Evolutionary conservation across 2,329 filamentous ascomycete genomes (phyloP).

Genomic region (Tetracladium maxilliforme): DNA sequence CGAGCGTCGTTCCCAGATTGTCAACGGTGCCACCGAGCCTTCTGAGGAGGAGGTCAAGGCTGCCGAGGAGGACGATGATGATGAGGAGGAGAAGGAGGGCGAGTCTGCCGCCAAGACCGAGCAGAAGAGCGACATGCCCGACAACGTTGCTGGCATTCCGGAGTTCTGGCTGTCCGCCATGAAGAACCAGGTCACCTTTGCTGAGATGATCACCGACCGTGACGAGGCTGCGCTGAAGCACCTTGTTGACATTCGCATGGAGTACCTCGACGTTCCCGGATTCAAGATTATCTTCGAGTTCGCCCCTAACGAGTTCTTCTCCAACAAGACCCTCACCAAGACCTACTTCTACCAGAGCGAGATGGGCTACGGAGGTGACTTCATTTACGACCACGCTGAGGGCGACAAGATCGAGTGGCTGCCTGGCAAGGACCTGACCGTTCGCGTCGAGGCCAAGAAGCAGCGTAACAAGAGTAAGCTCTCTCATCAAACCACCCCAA

Average conservation of each 20-base stretch:
- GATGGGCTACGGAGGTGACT: conserved; percentile 95
- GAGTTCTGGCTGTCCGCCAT: conserved; percentile 99
- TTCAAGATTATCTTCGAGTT: conserved; percentile 99
- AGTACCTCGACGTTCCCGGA: conserved; percentile 95
- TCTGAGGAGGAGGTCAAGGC: conserved; percentile 76
- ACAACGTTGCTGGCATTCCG: conserved; percentile 65
- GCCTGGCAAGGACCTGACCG: conserved; percentile 79
- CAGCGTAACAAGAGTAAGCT: conserved; percentile 95
- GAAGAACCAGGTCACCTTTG: conserved; percentile 97
- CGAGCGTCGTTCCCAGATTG: conserved; percentile 81
- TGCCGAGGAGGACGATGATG: conserved; percentile 67
- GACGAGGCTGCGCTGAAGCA: conserved; percentile 89
- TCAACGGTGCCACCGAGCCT: conserved; percentile 79
- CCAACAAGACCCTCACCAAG: conserved; percentile 93
- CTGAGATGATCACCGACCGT: conserved; percentile 96
- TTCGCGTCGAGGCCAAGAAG: conserved; percentile 97
- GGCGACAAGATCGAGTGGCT: conserved; percentile 98
- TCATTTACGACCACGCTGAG: conserved; percentile 98
- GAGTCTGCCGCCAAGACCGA: conserved; percentile 30
- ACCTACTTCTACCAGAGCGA: conserved; percentile 99
- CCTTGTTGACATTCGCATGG: conserved; percentile 90
- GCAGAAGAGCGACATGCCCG: conserved; percentile 33
- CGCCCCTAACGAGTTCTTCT: conserved; percentile 87
- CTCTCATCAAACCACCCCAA: not conserved
- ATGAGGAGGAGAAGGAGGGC: conserved; percentile 44